Base-by-base conservation (phyloP, 1,139 yeast genomes). In the Pichia sp. region DNA sequence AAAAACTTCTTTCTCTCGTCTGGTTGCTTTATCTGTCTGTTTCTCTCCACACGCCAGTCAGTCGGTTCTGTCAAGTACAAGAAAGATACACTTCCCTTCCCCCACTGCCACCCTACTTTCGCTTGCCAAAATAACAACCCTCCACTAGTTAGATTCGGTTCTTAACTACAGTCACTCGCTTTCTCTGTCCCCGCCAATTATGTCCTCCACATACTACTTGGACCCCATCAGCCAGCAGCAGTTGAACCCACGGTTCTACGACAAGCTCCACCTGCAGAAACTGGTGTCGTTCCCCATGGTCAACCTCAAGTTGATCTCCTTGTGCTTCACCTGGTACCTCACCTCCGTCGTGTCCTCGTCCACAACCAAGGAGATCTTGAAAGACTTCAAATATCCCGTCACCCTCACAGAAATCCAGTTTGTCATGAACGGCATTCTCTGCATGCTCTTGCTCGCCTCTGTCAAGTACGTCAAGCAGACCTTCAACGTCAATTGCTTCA, bases 331-430 rank as follows among this genome's bases (percentile, higher is more conserved):
- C 40, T 92, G 98, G 98, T 92, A 92, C 70, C 66, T 81, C 38
- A 75, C 85, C n/a, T 85, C 95, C 43, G 91, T 95, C 14, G 70
- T 91, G 17, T 87, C 96, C 6, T 86, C 85, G 63, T 89, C 90
- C 63, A 76, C 93, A 48, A 84, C 95, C 55, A 92, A 92, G 68
- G 73, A 84, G 53, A 88, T 92, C 52, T 73, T 92, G 57, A 80
- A 76, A 58, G 75, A 76, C 50, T 89, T 85, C 68, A 80, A 80
- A 49, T 87, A 85, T 67, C 97, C 98, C 1, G 83, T 90, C 9
- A 85, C 96, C 0, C 77, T 92, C 55, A 89, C 97, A 0, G 89
- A 91, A 75, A 75, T 85, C 51, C 98, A 92, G 72, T 92, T 92
- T 66, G 64, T 85, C 44, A 74, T 88, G 61, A 90, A 89, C 61